phyloP scores from a whole-genome alignment of 192 early-diverging fungal genomes.

The Phlyctochytrium bullatum region DNA sequence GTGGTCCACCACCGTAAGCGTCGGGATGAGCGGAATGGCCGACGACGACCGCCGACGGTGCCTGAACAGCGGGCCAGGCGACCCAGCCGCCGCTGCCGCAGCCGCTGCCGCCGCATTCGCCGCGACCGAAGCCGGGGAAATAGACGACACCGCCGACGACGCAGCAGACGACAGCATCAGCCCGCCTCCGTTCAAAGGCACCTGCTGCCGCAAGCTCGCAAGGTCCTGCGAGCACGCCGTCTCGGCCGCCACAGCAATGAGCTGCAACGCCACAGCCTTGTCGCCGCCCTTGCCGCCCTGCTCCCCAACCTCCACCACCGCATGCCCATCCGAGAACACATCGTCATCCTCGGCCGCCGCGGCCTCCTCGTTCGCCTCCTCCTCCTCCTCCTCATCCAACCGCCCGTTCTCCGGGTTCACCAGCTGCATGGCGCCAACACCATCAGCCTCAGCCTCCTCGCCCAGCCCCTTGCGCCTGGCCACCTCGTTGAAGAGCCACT shows the following conservation, averaged over 20 bases:
- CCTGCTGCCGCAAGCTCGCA: not conserved
- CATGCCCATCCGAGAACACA: not conserved
- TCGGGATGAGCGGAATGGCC: not conserved
- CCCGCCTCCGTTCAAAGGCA: too few relatives aligned
- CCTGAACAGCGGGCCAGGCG: not conserved
- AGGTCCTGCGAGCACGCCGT: not conserved
- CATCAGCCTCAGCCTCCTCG: not conserved
- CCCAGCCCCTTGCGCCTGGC: conserved; percentile 20
- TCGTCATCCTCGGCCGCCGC: not conserved
- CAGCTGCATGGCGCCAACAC: not conserved
- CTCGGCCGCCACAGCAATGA: conserved; percentile 3
- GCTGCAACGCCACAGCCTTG: not conserved
- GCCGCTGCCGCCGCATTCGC: not conserved
- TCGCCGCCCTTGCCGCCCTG: not conserved
- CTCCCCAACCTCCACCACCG: not conserved
- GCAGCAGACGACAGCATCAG: too few relatives aligned
- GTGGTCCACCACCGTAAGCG: not conserved
- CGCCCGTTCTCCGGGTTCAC: not conserved
- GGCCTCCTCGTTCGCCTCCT: not conserved
- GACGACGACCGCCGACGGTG: conserved; percentile 2
- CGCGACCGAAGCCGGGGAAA: not conserved
- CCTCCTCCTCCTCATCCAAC: not conserved
- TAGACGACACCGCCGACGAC: not conserved
- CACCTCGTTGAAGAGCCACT: conserved; percentile 55
- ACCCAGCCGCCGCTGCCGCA: not conserved